Evolutionary conservation across 2,329 filamentous ascomycete genomes (phyloP).

Genomic region (Epichloe bromicola): DNA sequence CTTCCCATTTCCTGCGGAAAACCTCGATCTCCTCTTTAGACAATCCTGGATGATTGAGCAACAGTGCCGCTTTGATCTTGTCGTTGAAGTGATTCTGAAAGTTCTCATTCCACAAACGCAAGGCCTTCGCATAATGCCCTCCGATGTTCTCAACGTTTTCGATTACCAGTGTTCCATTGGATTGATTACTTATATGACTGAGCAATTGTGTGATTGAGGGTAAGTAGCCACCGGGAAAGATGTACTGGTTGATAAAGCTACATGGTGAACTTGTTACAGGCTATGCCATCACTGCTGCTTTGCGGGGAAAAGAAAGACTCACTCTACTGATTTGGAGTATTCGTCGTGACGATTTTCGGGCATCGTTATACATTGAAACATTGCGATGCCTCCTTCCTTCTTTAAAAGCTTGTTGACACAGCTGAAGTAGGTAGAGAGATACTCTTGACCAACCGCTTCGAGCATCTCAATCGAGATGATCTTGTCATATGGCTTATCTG

Average conservation of each 20-base stretch:
- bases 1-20: conserved; percentile 60
- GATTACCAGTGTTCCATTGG: conserved; percentile 48
- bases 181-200: conserved; percentile 46
- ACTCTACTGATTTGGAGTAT: conserved; percentile 54
- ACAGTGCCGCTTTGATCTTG: conserved; percentile 46
- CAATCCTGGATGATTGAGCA: conserved; percentile 44
- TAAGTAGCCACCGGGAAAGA: conserved; percentile 66
- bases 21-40: conserved; percentile 49
- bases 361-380: conserved; percentile 70
- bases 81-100: conserved; percentile 51
- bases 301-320: conserved; percentile 13
- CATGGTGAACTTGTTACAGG: conserved; percentile 2
- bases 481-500: conserved; percentile 49
- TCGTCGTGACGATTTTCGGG: conserved; percentile 53
- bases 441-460: conserved; percentile 59
- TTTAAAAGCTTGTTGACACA: conserved; percentile 53
- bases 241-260: conserved; percentile 62
- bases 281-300: neutral
- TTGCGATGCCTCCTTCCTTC: conserved; percentile 49
- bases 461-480: conserved; percentile 68
- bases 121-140: conserved; percentile 57
- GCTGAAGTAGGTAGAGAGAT: conserved; percentile 52
- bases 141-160: conserved; percentile 61
- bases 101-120: conserved; percentile 54
- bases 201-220: conserved; percentile 44